Percentiles rank a stretch among this genome's conserved stretches.
Conservation (phyloP, 345 rosid genomes). For the Pistacia integerrima region DNA sequence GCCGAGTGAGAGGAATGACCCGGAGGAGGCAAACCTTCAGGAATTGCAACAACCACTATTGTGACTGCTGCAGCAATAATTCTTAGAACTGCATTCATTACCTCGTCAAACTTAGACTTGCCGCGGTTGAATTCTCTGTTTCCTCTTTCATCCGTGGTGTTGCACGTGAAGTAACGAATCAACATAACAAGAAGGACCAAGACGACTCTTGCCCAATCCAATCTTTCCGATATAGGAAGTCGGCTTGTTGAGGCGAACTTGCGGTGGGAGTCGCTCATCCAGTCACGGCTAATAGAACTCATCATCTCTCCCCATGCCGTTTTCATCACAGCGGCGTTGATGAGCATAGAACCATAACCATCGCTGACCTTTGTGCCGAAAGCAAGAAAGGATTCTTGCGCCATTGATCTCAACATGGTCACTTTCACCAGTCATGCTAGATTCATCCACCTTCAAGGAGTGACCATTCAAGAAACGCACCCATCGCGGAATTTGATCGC, state of each 20-base stretch:
- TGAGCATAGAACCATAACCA: constrained; percentile 47
- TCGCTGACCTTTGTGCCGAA: constrained; percentile 47
- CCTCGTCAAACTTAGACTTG: constrained; percentile 21
- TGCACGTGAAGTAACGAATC: constrained; percentile 29
- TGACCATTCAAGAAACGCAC: constrained; percentile 8
- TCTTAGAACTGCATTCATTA: constrained; percentile 17
- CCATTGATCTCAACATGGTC: constrained; percentile 3
- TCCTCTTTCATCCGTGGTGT: constrained; percentile 28
- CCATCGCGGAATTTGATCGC: constrained; percentile 32
- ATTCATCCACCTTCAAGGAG: constrained; percentile 16
- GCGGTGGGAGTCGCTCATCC: constrained; percentile 50
- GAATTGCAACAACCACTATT: constrained; percentile 38
- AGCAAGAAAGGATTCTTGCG: constrained; percentile 24
- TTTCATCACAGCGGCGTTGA: constrained; percentile 46
- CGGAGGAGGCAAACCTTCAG: constrained; percentile 50
- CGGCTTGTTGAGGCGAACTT: constrained; percentile 45
- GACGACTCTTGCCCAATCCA: constrained; percentile 30
- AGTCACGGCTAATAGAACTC: constrained; percentile 34
- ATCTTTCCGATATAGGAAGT: constrained; percentile 34
- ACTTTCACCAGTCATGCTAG: constrained; percentile 18
- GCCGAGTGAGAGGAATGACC: constrained; percentile 43
- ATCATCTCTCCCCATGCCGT: constrained; percentile 56
- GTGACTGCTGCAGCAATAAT: constrained; percentile 39
- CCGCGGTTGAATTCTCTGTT: constrained; percentile 12
- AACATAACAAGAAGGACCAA: constrained; percentile 20